These are phyloP conservation scores for Buddleja alternifolia DNA, from an alignment of 257 asterid genomes.

Conservation along the genomic window DNA sequence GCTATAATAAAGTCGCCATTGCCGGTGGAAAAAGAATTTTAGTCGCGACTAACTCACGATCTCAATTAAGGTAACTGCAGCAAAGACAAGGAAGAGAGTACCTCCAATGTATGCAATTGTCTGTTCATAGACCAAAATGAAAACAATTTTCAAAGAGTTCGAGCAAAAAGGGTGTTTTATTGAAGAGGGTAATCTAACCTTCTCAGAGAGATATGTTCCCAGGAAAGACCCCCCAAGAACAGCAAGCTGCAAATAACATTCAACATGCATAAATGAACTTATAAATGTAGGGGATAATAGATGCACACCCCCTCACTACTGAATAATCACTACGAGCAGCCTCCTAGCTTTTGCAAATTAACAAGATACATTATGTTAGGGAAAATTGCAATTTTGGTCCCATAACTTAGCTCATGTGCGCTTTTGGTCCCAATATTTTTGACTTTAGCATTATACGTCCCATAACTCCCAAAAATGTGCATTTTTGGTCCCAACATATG, in stretches of 20 bases:
- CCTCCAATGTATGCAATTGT: conserved; percentile 82
- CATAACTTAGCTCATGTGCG: no score
- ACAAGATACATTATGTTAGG: no score
- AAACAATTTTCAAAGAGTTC: background rate
- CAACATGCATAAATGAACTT: no score
- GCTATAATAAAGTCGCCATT: background rate
- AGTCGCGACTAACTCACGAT: conserved; percentile 44
- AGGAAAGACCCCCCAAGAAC: conserved; percentile 95
- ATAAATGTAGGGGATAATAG: no score
- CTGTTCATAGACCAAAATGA: conserved; percentile 36
- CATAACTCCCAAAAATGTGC: no score
- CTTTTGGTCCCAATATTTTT: no score
- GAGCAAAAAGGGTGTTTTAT: background rate
- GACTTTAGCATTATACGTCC: no score
- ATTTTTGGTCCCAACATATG: no score
- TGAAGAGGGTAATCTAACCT: conserved; percentile 47
- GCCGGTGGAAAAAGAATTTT: background rate
- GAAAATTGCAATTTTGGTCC: no score
- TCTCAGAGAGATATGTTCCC: conserved; percentile 89
- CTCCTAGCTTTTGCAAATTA: no score
- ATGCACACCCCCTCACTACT: no score
- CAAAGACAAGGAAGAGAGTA: conserved; percentile 81
- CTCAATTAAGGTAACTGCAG: conserved; percentile 71
- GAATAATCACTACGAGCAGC: no score
- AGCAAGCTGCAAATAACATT: conserved; percentile 71